Evolutionary conservation across 139 green algal species (phyloP).

Genomic region (Chlorella vulgaris): DNA sequence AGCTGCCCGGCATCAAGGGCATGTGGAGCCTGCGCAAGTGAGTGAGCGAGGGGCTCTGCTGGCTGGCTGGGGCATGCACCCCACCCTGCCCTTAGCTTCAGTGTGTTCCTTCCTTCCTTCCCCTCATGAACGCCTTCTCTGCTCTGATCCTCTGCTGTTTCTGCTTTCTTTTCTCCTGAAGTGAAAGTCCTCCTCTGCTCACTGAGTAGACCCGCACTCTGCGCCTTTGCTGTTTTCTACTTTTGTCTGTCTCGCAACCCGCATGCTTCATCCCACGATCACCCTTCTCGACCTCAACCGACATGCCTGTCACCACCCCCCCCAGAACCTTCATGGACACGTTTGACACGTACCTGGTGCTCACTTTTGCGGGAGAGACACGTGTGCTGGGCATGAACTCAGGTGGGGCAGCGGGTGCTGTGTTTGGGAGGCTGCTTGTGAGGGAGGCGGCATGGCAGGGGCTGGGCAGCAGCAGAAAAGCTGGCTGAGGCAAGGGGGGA

Average conservation of each 20-base stretch:
- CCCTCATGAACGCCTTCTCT: not conserved
- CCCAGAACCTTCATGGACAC: constrained; percentile 48
- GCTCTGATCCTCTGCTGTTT: too few relatives aligned
- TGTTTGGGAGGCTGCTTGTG: not conserved
- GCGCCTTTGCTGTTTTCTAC: too few relatives aligned
- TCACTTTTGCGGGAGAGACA: constrained; percentile 94
- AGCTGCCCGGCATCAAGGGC: constrained; percentile 83
- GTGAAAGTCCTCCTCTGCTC: too few relatives aligned
- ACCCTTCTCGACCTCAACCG: not conserved
- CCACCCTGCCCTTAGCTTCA: not conserved
- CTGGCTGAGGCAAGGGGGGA: too few relatives aligned
- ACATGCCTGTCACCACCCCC: not conserved
- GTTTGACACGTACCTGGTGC: constrained; percentile 88
- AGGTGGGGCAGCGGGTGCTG: not conserved
- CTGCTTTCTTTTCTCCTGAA: too few relatives aligned
- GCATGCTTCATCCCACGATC: not conserved
- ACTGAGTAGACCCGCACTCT: too few relatives aligned
- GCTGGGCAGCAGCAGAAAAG: too few relatives aligned
- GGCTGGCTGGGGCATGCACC: not conserved
- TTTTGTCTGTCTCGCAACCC: too few relatives aligned
- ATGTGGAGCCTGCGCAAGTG: constrained; percentile 87
- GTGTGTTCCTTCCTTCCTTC: not conserved
- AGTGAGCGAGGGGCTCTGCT: not conserved
- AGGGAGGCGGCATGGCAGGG: not conserved
- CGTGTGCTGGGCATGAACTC: constrained; percentile 84